A percentile compares a stretch with the other conserved stretches of the same genome.
These are phyloP conservation scores for Chaetothyriales sp. DNA, from an alignment of 2,329 filamentous ascomycete species.

Conservation along the genomic window DNA sequence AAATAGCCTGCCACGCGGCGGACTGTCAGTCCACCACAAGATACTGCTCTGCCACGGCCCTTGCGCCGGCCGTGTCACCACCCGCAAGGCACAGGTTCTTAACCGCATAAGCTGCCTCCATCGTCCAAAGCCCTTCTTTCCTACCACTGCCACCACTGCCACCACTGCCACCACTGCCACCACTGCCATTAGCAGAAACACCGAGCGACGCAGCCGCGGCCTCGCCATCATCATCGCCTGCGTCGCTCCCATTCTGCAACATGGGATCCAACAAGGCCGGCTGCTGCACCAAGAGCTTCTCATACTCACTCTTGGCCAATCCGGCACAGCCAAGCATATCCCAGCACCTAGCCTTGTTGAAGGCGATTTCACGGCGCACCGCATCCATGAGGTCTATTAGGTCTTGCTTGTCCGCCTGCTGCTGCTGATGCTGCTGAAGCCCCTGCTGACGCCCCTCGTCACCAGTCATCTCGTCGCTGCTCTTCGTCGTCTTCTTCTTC, in stretches of 20 bases:
- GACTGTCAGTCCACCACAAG: conserved; percentile 33
- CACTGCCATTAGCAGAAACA: background rate
- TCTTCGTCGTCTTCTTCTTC: background rate
- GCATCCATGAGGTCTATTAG: background rate
- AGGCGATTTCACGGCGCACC: conserved; percentile 51
- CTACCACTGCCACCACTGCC: background rate
- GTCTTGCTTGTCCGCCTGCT: too few species aligned
- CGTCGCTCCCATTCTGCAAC: conserved; percentile 18
- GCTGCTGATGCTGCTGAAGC: background rate
- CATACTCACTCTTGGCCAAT: conserved; percentile 61
- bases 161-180: background rate
- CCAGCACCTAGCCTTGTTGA: conserved; percentile 64
- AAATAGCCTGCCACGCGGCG: background rate
- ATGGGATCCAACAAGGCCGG: conserved; percentile 26
- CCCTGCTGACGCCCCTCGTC: background rate
- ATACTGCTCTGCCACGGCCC: conserved; percentile 47
- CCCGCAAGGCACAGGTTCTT: conserved; percentile 52
- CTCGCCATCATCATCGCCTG: conserved; percentile 31
- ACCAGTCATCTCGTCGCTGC: background rate
- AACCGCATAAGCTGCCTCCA: conserved; percentile 62
- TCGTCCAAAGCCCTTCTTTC: conserved; percentile 39
- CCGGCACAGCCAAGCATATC: conserved; percentile 61
- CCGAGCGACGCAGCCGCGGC: background rate
- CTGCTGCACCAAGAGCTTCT: conserved; percentile 37
- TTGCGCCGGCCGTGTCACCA: conserved; percentile 50